Conservation (phyloP, 768 basidiomycete genomes). For the Terana coerulea region DNA sequence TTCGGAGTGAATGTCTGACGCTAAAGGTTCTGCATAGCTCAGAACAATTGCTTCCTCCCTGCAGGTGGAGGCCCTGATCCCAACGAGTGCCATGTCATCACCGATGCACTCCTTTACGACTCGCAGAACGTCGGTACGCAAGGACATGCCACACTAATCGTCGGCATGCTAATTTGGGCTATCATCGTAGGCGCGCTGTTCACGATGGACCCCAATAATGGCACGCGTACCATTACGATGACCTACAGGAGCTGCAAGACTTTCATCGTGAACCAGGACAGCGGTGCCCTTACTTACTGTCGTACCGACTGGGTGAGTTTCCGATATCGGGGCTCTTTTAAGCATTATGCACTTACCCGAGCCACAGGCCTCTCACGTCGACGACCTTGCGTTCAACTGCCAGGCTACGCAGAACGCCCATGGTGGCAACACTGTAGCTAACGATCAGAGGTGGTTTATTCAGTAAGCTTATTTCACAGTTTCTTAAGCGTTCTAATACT, state of each 20-base stretch:
- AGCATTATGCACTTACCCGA: not conserved
- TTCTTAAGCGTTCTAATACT: too few species aligned
- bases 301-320: slow-evolving; percentile 42
- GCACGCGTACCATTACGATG: slow-evolving; percentile 38
- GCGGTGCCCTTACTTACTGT: slow-evolving; percentile 38
- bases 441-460: slow-evolving; percentile 45
- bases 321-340: not conserved
- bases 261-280: slow-evolving; percentile 48
- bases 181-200: slow-evolving; percentile 9
- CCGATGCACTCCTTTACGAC: slow-evolving; percentile 44
- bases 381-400: slow-evolving; percentile 43
- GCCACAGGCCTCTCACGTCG: slow-evolving; percentile 36
- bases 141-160: not conserved
- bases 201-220: slow-evolving; percentile 11
- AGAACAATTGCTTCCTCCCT: slow-evolving; percentile 43
- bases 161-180: not conserved
- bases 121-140: slow-evolving; percentile 40
- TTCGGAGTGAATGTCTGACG: not conserved
- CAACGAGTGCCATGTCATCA: slow-evolving; percentile 45
- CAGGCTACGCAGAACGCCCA: slow-evolving; percentile 47
- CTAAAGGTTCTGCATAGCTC: slow-evolving; percentile 12
- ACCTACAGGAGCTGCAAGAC: slow-evolving; percentile 39
- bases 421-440: slow-evolving; percentile 45
- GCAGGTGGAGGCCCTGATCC: slow-evolving; percentile 45
- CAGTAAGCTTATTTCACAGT: slow-evolving; percentile 46